Base-by-base conservation (phyloP, 2,329 filamentous ascomycete species). In the Triangularia setosa region DNA sequence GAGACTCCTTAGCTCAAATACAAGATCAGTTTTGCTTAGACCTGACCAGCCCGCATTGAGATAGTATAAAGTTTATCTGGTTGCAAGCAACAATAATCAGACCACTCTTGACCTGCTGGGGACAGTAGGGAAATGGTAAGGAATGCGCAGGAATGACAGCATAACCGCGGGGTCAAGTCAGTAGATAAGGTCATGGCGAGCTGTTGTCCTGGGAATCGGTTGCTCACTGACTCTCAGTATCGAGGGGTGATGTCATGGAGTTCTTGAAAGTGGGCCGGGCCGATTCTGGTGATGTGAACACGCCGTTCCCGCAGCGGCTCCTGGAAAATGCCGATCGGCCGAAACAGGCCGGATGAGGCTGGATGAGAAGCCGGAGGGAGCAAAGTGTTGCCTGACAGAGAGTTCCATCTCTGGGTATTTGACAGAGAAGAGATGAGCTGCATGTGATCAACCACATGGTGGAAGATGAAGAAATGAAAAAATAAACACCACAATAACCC, bases 381-480 rank as follows among this genome's bases (percentile, higher is more conserved):
- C 14, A 12, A 3, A 5, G 48, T 24, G 8, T 18, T 23, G 48
- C 16, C 5, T 53, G n/a, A 28, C 5, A 55, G 4, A 54, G 12
- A 18, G 12, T 5, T 8, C 11, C n/a, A 48, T 48, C 25, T 11
- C 25, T 30, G 28, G 35, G 25, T 23, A 48, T 58, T 58, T 53
- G 9, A 52, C 28, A 58, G 65, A 65, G 60, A 58, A 35, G 60
- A 64, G 62, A 60, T 53, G 28, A 61, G 40, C 40, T 9, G 40
- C n/a, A 5, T n/a, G 3, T 61, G 21, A 58, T 53, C 63, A 30
- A 44, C 61, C 35, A 58, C 27, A 35, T 40, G 24, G 2, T 27
- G 30, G 24, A 40, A 33, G 16, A 62, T 14, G 23, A 40, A 48
- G 62, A 40, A 18, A 56, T 8, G 6, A 30, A 24, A 60, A 30